Base-by-base conservation (phyloP, 345 rosid genomes). In the Heritiera fomes region DNA sequence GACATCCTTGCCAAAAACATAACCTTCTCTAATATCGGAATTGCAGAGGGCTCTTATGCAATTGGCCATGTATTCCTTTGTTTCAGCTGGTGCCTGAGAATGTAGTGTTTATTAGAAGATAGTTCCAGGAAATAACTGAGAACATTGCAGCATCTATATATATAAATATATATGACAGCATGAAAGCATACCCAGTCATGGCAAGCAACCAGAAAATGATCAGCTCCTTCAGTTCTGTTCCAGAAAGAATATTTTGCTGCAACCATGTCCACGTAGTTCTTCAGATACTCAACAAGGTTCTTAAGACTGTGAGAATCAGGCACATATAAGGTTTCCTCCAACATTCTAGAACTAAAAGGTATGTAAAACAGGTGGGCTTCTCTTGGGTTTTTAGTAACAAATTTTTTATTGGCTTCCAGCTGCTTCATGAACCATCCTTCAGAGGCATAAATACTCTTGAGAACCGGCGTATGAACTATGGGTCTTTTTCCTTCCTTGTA, bases 371-470 rank as follows among this genome's bases (percentile, higher is more conserved):
- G 80, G 79, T 93, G 97, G 70, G 99, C 98, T 61, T 87, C 90
- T 77, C 87, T 83, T 4, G 95, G 85, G 68, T 86, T 38, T 75
- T 81, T 91, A 0, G 94, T 89, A 77, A 89, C 88, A 83, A 91
- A 90, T 73, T 85, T 87, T 85, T 79, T 89, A 89, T 86, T 90
- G 63, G 88, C 79, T 82, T 92, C 89, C 80, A 95, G 80, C 61
- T 78, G 89, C 88, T 87, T 95, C 99, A 95, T 93, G 81, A 95
- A 95, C 99, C 99, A 95, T 82, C 99, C 98, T 77, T 95, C 99
- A 12, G 98, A 95, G 76, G 98, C 97, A 80, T 95, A 95, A 87
- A 95, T 93, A 59, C 98, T 97, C 83, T 87, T 67, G 38, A 93
- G 91, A 34, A 84, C 80, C 5, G 97, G 92, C 68, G 73, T 82